Evolutionary conservation across 805 yeast species (phyloP), one percentile per base, ranked within the genome.

Genomic region (Debaryomyces hansenii): DNA sequence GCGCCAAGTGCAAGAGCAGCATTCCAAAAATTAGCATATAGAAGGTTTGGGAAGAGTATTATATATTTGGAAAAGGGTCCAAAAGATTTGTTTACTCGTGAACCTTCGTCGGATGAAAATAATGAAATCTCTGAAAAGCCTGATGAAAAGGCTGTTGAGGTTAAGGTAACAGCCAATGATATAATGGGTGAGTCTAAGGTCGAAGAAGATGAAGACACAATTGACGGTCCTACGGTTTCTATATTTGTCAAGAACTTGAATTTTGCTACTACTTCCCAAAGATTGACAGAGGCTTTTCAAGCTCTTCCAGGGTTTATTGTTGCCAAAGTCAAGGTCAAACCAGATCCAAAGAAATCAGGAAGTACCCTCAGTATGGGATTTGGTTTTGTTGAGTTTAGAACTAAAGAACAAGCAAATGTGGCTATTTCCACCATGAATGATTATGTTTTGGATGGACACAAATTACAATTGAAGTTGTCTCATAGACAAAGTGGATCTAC

Each of bases 21-120:
- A 1, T 94, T 94, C 63, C 75, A 87, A 24, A 90, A 89, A 59
- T 73, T 94, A 37, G 87, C 97, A 15, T 94, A 85, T 65, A 83
- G 92, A 62, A 78, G 97, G 59, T 82, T 92, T 60, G 91, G 91
- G 51, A 90, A 87, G 59, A 83, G 94, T 39, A 87, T 94, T 47
- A 62, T 94, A 37, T 94, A 94, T 62, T 72, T 94, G 50, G 99
- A 94, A 63, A 92, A 92, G 67, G 99, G 98, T 0, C 99, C 99
- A 18, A 80, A 79, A 58, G 87, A 82, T 50, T 73, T 91, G 49
- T 87, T 94, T 66, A 79, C 80, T 0, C 75, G 80, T 48, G 85
- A 77, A 20, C 83, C 89, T 4, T 57, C 67, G 8, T 63, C 59
- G 34, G 63, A 60, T 33, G 80, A 74, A 32, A 55, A 47, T 2